These are phyloP conservation scores for Codiaeum variegatum DNA, from an alignment of 441 rosid species.

Conservation along the genomic window DNA sequence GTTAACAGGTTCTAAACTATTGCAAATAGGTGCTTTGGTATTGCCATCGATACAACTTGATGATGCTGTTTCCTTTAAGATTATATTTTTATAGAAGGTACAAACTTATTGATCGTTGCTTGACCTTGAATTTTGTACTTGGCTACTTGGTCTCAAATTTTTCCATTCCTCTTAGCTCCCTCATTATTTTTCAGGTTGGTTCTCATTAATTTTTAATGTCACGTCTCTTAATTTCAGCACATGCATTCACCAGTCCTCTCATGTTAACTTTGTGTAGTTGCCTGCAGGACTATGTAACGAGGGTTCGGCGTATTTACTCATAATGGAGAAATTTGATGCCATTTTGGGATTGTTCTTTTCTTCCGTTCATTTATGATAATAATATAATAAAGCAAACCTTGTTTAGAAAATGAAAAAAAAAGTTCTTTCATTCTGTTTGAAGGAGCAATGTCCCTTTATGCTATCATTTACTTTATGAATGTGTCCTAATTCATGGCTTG, in stretches of 20 bases:
- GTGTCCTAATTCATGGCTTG: conserved; percentile 5
- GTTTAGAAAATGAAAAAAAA: neutral
- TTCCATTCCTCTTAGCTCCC: conserved; percentile 11
- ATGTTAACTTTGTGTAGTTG: conserved; percentile 68
- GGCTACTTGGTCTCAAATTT: conserved; percentile 19
- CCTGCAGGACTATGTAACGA: conserved; percentile 66
- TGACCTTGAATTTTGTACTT: conserved; percentile 28
- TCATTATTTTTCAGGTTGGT: conserved; percentile 38
- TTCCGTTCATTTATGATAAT: conserved; percentile 10
- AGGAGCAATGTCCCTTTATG: neutral
- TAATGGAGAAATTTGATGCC: conserved; percentile 47
- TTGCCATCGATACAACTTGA: conserved; percentile 67
- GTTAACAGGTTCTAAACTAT: conserved; percentile 67
- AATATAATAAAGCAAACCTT: neutral
- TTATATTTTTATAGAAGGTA: conserved; percentile 63
- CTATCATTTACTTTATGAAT: conserved; percentile 4
- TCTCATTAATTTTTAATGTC: conserved; percentile 36
- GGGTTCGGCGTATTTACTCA: conserved; percentile 55
- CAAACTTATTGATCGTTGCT: conserved; percentile 40
- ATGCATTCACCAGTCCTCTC: conserved; percentile 34
- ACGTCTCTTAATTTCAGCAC: conserved; percentile 33
- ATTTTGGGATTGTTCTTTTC: conserved; percentile 36
- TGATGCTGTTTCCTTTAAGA: conserved; percentile 74
- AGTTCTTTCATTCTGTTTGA: conserved; percentile 10
- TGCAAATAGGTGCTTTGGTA: conserved; percentile 71